A percentile compares a stretch with the other conserved stretches of the same genome.
Conservation (phyloP, 768 basidiomycete genomes). For the Suillus paluster region DNA sequence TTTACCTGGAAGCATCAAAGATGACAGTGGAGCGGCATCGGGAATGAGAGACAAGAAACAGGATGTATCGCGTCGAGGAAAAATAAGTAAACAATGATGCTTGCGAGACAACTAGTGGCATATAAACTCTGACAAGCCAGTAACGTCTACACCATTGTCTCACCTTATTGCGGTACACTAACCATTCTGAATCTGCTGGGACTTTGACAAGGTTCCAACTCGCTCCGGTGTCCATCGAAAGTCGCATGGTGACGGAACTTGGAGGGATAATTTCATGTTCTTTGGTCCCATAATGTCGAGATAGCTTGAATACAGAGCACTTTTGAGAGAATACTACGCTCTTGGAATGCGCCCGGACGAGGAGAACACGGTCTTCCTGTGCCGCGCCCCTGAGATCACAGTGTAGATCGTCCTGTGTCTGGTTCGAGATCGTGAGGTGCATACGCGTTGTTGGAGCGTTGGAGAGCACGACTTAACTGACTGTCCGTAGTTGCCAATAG, state of each 20-base stretch:
- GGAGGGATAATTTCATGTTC: constrained; percentile 13
- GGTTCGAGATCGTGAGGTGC: constrained; percentile 42
- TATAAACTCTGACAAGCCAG: not conserved
- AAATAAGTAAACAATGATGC: constrained; percentile 53
- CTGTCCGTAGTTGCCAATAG: too few species aligned
- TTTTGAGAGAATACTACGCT: constrained; percentile 24
- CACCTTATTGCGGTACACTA: constrained; percentile 59
- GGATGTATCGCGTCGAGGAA: constrained; percentile 61
- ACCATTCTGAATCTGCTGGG: constrained; percentile 56
- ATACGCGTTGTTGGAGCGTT: constrained; percentile 15
- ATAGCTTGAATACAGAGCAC: constrained; percentile 20
- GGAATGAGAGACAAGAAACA: constrained; percentile 67
- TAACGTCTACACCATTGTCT: constrained; percentile 15
- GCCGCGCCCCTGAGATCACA: constrained; percentile 18
- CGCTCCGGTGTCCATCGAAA: constrained; percentile 30
- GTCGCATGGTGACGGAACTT: constrained; percentile 22
- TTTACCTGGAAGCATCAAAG: constrained; percentile 77
- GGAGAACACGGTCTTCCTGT: constrained; percentile 13
- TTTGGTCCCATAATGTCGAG: constrained; percentile 25
- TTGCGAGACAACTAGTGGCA: constrained; percentile 47
- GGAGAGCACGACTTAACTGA: too few species aligned
- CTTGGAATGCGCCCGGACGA: constrained; percentile 29
- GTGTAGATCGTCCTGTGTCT: constrained; percentile 34
- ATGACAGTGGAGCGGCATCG: constrained; percentile 68
- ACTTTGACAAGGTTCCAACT: constrained; percentile 52